phyloP scores from a whole-genome alignment of 75 land plant species.

The Sequoia sempervirens region DNA sequence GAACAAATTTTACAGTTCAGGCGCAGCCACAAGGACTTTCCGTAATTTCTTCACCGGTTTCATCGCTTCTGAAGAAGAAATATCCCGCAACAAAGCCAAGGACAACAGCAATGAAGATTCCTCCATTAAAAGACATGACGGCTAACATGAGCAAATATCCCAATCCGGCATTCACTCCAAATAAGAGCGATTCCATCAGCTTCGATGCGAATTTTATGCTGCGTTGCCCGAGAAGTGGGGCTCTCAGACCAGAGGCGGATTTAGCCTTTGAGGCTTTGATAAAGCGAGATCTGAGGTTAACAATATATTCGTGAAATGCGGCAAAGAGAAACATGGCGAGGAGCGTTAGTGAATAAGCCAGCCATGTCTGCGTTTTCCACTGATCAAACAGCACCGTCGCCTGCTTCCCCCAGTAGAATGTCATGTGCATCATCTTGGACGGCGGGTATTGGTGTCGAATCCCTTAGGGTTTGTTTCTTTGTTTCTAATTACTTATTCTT shows the following conservation, averaged over 20 bases:
- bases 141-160: slow-evolving; percentile 87
- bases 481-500: not conserved
- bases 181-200: slow-evolving; percentile 29
- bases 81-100: slow-evolving; percentile 60
- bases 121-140: slow-evolving; percentile 82
- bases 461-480: slow-evolving; percentile 1
- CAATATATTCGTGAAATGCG: slow-evolving; percentile 70
- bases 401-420: slow-evolving; percentile 85
- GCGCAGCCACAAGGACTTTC: slow-evolving; percentile 38
- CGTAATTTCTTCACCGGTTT: slow-evolving; percentile 1
- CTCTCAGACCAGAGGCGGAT: not conserved
- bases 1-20: not conserved
- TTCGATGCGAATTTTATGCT: not conserved
- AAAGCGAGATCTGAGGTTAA: slow-evolving; percentile 37
- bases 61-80: slow-evolving; percentile 35
- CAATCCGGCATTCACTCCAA: slow-evolving; percentile 43
- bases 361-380: slow-evolving; percentile 73
- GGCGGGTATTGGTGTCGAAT: not conserved
- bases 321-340: slow-evolving; percentile 57
- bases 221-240: not conserved
- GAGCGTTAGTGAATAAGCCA: slow-evolving; percentile 51
- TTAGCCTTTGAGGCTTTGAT: slow-evolving; percentile 4
- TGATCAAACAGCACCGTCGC: slow-evolving; percentile 78
- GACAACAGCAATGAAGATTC: slow-evolving; percentile 66
- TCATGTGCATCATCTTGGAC: slow-evolving; percentile 61